Evolutionary conservation across 1,284 basidiomycete genomes (phyloP).

Genomic region (Leccinum angustisporum): DNA sequence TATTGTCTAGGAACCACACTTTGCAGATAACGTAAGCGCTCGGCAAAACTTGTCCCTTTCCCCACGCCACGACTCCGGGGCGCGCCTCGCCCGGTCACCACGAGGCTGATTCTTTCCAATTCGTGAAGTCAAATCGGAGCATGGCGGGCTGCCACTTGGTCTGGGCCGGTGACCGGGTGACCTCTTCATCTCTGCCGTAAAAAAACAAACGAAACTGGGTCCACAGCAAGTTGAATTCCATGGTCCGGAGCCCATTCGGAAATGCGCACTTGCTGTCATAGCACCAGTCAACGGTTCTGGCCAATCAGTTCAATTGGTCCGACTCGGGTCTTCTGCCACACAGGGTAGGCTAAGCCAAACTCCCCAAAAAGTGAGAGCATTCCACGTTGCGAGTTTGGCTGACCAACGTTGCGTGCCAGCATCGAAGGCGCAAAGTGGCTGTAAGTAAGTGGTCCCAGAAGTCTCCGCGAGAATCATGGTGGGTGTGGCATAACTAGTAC

Average conservation of each 20-base stretch:
- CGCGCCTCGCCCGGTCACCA: background rate
- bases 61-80: slow-evolving; percentile 22
- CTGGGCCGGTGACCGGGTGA: background rate
- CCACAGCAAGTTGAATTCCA: background rate
- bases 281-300: background rate
- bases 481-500: no score
- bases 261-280: background rate
- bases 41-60: background rate
- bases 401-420: background rate
- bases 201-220: slow-evolving; percentile 7
- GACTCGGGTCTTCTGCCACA: background rate
- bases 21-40: background rate
- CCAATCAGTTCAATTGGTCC: slow-evolving; percentile 1
- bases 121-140: background rate
- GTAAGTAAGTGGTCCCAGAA: background rate
- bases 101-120: slow-evolving; percentile 14
- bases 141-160: background rate
- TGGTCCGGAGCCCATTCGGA: background rate
- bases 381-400: background rate
- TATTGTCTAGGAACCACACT: background rate
- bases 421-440: background rate
- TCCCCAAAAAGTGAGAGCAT: background rate
- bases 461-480: background rate
- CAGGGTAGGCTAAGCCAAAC: background rate
- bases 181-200: slow-evolving; percentile 3